A percentile compares a stretch with the other conserved stretches of the same genome.
phyloP scores from a whole-genome alignment of 805 yeast genomes.

The Komagataella kurtzmanii region DNA sequence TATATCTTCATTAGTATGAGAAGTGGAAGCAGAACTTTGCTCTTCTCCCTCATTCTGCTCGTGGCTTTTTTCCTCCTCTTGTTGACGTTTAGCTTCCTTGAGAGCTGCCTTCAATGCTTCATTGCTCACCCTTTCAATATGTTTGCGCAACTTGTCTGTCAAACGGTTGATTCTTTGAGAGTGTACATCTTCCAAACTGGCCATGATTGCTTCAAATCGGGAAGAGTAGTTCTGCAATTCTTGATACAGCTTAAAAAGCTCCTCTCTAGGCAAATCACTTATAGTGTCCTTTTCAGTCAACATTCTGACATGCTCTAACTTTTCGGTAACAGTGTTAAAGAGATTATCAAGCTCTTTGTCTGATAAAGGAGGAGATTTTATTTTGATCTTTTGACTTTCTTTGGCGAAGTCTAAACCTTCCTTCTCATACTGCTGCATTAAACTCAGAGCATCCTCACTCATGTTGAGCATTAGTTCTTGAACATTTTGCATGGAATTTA shows the following conservation, averaged over 20 bases:
- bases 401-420: conserved; percentile 36
- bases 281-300: conserved; percentile 11
- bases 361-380: conserved; percentile 12
- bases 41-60: conserved; percentile 7
- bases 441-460: conserved; percentile 28
- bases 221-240: conserved; percentile 7
- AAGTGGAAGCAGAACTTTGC: conserved; percentile 4
- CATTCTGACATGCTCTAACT: conserved; percentile 16
- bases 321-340: conserved; percentile 12
- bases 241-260: conserved; percentile 13
- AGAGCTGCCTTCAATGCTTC: background rate
- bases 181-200: conserved; percentile 12
- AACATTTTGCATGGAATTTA: conserved; percentile 23
- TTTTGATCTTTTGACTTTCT: conserved; percentile 31
- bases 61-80: background rate
- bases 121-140: background rate
- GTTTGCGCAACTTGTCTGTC: conserved; percentile 8
- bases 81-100: background rate
- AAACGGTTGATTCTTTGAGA: conserved; percentile 14
- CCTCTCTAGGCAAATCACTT: conserved; percentile 8
- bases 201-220: conserved; percentile 7
- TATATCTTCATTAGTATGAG: conserved; percentile 4
- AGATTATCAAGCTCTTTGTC: conserved; percentile 13
- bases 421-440: conserved; percentile 28
- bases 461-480: conserved; percentile 29